Conservation (phyloP, 768 basidiomycete species). For the Leccinum aurantiacum region DNA sequence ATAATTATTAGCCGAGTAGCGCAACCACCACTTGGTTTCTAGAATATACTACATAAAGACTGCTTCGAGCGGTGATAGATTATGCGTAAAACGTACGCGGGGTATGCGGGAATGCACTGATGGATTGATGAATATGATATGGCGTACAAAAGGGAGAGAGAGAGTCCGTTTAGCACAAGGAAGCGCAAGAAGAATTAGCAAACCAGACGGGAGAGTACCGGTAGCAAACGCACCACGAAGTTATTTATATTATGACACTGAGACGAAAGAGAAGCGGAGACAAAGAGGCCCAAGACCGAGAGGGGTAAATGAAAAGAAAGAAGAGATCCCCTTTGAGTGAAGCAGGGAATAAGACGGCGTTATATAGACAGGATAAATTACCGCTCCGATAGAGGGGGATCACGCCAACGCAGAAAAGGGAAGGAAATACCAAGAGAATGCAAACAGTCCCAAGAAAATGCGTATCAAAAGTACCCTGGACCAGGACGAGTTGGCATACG, state of each 20-base stretch:
- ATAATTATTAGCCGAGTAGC: neutral
- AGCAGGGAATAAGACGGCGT: conserved; percentile 10
- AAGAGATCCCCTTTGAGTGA: neutral
- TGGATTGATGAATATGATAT: conserved; percentile 1
- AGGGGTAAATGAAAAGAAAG: conserved; percentile 5
- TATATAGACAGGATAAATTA: conserved; percentile 36
- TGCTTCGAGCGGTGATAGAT: conserved; percentile 9
- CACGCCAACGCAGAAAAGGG: conserved; percentile 1
- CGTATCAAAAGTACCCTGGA: conserved; percentile 29
- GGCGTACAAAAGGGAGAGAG: neutral
- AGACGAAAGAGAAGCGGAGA: conserved; percentile 6
- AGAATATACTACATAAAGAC: conserved; percentile 6
- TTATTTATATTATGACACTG: neutral
- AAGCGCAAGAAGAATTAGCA: conserved; percentile 14
- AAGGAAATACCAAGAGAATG: conserved; percentile 11
- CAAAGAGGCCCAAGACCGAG: conserved; percentile 13
- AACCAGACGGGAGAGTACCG: neutral
- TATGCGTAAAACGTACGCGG: neutral
- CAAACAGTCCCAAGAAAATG: conserved; percentile 8
- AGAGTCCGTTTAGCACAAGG: conserved; percentile 6
- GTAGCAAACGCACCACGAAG: conserved; percentile 5
- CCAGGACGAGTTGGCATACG: conserved; percentile 19
- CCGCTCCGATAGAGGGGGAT: conserved; percentile 1
- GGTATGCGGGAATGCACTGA: neutral
- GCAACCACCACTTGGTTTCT: neutral